phyloP scores from a whole-genome alignment of 805 yeast species.

The Diddensiella santjacobensis region DNA sequence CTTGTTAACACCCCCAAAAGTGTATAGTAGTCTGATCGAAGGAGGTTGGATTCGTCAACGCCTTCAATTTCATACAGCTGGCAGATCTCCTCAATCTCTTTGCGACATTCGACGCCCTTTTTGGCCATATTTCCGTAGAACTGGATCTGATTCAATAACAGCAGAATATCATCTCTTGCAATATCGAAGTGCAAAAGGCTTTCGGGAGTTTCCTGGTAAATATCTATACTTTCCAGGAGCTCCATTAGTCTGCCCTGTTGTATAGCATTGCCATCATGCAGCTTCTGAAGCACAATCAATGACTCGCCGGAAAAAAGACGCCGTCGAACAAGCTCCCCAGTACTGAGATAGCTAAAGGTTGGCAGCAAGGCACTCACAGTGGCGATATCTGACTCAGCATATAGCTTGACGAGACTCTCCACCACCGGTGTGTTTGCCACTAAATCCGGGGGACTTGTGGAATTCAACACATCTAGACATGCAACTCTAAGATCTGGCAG shows the following conservation, averaged over 20 bases:
- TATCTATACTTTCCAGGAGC: constrained; percentile 27
- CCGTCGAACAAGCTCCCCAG: constrained; percentile 34
- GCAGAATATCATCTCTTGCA: constrained; percentile 31
- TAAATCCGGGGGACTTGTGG: constrained; percentile 34
- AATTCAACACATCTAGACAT: constrained; percentile 25
- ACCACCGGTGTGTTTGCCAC: constrained; percentile 34
- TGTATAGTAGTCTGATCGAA: constrained; percentile 26
- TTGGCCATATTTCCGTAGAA: constrained; percentile 30
- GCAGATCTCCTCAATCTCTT: constrained; percentile 25
- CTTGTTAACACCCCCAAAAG: constrained; percentile 28
- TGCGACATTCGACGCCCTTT: constrained; percentile 14
- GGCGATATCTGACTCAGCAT: constrained; percentile 17
- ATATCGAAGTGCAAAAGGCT: constrained; percentile 27
- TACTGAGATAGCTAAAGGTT: not conserved
- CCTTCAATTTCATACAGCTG: constrained; percentile 8
- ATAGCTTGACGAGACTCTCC: constrained; percentile 26
- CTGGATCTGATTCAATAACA: constrained; percentile 30
- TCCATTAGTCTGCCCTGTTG: constrained; percentile 30
- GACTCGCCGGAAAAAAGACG: constrained; percentile 31
- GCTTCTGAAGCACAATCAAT: constrained; percentile 25
- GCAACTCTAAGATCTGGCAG: constrained; percentile 30
- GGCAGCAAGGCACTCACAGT: constrained; percentile 20
- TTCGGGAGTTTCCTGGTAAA: constrained; percentile 23
- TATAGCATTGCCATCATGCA: constrained; percentile 22
- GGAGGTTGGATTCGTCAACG: constrained; percentile 11